Evolutionary conservation across 768 basidiomycete genomes (phyloP).

Genomic region (Lyophyllum decastes): DNA sequence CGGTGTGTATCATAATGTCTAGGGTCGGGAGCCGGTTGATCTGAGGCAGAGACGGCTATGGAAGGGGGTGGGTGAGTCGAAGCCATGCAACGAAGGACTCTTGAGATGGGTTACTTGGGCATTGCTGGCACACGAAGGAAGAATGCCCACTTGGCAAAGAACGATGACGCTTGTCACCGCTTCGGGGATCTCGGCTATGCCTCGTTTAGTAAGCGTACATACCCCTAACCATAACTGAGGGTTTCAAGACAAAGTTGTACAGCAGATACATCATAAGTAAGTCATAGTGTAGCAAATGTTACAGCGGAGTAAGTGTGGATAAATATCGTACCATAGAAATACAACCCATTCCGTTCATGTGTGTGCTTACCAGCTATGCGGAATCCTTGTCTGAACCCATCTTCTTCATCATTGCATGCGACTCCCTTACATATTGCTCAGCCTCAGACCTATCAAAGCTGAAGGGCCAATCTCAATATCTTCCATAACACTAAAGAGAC

Average conservation of each 20-base stretch:
- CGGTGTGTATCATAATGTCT: conserved; percentile 36
- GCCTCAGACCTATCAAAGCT: conserved; percentile 74
- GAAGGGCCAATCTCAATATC: conserved; percentile 12
- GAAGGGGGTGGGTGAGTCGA: conserved; percentile 15
- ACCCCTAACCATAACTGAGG: conserved; percentile 11
- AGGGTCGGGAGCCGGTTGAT: conserved; percentile 3
- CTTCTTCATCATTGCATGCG: conserved; percentile 53
- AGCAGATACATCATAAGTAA: too few species aligned
- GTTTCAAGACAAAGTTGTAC: neutral
- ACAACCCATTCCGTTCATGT: neutral
- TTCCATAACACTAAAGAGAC: neutral
- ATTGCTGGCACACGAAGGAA: neutral
- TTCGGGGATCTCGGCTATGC: neutral
- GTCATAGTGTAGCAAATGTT: too few species aligned
- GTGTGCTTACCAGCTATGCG: conserved; percentile 1
- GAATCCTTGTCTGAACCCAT: conserved; percentile 11
- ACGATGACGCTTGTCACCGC: conserved; percentile 9
- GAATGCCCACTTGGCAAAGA: neutral
- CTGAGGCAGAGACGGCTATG: conserved; percentile 15
- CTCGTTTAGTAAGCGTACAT: neutral
- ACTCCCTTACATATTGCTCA: conserved; percentile 62
- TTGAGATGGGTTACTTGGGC: neutral
- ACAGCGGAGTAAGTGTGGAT: too few species aligned
- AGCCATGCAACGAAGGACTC: conserved; percentile 3
- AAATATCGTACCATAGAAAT: neutral